Conservation (phyloP, 139 green algal species). For the Closterium sp. region DNA sequence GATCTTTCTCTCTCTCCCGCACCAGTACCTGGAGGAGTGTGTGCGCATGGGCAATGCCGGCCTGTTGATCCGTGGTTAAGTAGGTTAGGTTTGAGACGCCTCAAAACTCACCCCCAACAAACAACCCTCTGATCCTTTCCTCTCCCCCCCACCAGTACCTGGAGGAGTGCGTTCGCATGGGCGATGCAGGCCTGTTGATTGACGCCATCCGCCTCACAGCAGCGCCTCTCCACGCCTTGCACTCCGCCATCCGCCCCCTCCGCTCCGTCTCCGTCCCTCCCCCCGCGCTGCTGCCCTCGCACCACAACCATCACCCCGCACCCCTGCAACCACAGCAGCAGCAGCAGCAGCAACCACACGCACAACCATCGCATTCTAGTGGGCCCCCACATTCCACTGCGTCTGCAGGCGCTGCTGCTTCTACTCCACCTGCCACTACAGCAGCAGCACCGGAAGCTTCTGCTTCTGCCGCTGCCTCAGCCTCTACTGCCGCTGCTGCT, state of each 20-base stretch:
- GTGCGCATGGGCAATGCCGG: slow-evolving; percentile 24
- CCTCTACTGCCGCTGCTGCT: neutral
- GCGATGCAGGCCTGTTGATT: slow-evolving; percentile 26
- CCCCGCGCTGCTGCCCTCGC: neutral
- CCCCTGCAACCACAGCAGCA: neutral
- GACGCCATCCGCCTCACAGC: slow-evolving; percentile 33
- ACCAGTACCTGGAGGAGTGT: slow-evolving; percentile 40
- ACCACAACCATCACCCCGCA: neutral
- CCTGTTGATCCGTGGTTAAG: too few relatives aligned
- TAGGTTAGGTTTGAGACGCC: too few relatives aligned
- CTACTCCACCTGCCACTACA: neutral
- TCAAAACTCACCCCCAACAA: neutral
- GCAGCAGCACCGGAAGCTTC: neutral
- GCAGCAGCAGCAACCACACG: neutral
- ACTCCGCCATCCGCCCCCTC: slow-evolving; percentile 20
- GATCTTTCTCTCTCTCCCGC: too few relatives aligned
- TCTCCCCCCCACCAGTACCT: slow-evolving; percentile 12
- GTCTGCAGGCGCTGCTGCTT: neutral
- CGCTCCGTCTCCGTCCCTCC: neutral
- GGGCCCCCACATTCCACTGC: neutral
- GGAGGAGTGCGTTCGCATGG: slow-evolving; percentile 33
- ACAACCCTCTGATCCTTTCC: neutral
- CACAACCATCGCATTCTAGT: neutral
- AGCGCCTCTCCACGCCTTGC: slow-evolving; percentile 11
- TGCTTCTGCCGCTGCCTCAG: neutral